Conservation (phyloP, 139 green algal species). For the Coccomyxa sp. region DNA sequence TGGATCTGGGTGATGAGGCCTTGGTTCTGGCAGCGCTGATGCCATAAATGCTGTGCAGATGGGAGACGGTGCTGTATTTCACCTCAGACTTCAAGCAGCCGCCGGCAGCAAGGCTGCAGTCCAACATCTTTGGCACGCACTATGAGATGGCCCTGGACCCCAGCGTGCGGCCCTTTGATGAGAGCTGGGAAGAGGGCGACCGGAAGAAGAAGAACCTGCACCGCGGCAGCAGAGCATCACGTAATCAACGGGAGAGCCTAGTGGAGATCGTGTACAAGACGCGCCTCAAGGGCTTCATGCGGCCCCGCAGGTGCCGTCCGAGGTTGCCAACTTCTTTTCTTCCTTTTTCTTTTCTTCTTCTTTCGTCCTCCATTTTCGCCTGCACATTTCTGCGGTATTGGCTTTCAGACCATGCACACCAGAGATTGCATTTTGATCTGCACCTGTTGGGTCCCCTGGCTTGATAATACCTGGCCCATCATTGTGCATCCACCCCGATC, state of each 20-base stretch:
- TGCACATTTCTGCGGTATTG: no score
- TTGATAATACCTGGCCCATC: no score
- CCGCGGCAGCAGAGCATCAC: not conserved
- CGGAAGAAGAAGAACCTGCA: not conserved
- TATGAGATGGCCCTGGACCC: constrained; percentile 9
- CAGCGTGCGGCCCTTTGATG: constrained; percentile 10
- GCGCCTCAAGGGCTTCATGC: constrained; percentile 44
- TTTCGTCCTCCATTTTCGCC: no score
- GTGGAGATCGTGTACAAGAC: constrained; percentile 35
- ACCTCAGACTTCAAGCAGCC: not conserved
- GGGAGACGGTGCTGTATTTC: constrained; percentile 12
- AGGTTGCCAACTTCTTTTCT: not conserved
- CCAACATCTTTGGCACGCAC: constrained; percentile 15
- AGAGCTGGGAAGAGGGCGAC: not conserved
- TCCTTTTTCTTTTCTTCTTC: no score
- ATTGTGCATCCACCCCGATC: no score
- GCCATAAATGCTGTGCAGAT: not conserved
- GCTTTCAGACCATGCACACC: no score
- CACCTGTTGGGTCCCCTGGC: no score
- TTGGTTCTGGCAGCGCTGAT: no score
- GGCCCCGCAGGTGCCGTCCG: constrained; percentile 23
- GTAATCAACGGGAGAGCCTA: constrained; percentile 2
- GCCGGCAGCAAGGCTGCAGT: constrained; percentile 7
- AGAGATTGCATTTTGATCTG: no score
- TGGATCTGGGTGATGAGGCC: no score